Conservation (phyloP, 2,329 filamentous ascomycete genomes). For the Drechslerella dactyloides region DNA sequence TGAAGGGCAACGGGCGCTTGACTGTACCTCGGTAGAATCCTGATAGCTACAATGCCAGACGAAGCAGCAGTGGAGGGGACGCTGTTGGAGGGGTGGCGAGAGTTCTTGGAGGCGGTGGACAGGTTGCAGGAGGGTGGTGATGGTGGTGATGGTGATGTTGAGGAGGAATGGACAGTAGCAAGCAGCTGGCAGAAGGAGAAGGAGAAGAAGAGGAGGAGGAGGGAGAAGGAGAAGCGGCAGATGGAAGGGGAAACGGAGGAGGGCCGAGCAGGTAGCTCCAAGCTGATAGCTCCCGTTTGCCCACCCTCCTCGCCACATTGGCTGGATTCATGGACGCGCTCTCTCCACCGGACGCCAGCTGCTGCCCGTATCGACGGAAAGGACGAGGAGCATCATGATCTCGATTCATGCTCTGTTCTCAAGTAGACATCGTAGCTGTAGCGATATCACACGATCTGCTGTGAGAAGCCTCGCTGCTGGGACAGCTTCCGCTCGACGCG, state of each 20-base stretch:
- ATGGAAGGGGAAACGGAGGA: not conserved
- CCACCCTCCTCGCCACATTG: not conserved
- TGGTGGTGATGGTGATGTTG: constrained; percentile 19
- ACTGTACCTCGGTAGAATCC: too few relatives aligned
- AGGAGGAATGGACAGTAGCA: constrained; percentile 51
- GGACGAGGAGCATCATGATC: not conserved
- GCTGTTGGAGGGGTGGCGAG: not conserved
- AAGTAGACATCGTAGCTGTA: too few relatives aligned
- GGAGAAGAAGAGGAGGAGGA: constrained; percentile 14
- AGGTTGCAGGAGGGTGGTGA: not conserved
- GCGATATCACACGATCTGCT: too few relatives aligned
- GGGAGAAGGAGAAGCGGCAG: not conserved
- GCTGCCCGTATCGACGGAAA: not conserved
- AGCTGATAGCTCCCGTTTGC: constrained; percentile 4
- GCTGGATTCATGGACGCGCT: not conserved
- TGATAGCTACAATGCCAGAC: too few relatives aligned
- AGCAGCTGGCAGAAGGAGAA: constrained; percentile 55
- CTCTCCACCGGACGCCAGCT: not conserved
- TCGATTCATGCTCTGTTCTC: too few relatives aligned
- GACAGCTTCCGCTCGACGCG: too few relatives aligned
- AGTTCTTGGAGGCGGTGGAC: constrained; percentile 15
- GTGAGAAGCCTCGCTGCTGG: too few relatives aligned
- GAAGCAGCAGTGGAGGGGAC: not conserved
- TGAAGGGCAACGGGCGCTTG: too few relatives aligned
- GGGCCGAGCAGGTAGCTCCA: not conserved